Percentiles rank a stretch among this genome's conserved stretches.
phyloP scores from a whole-genome alignment of 2,329 filamentous ascomycete species.

The Didymella segeticola region DNA sequence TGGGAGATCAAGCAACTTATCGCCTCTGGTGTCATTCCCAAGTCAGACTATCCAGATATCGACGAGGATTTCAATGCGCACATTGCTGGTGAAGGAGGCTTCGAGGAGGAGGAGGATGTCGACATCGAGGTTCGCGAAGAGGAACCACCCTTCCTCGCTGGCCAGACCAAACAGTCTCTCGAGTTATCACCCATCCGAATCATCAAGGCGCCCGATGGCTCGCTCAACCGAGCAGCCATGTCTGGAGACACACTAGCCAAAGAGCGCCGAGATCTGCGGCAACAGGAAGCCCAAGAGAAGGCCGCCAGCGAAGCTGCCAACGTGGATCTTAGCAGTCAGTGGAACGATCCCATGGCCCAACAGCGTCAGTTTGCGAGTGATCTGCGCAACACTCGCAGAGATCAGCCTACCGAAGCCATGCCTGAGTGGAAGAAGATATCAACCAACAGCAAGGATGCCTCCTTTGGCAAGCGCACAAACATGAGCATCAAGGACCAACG shows the following conservation, averaged over 20 bases:
- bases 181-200: constrained; percentile 95
- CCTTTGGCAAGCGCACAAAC: constrained; percentile 83
- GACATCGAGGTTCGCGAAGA: constrained; percentile 97
- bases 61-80: constrained; percentile 93
- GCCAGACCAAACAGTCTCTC: constrained; percentile 94
- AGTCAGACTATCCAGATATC: constrained; percentile 90
- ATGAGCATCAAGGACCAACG: constrained; percentile 96
- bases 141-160: constrained; percentile 92
- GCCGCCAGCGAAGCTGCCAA: constrained; percentile 75
- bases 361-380: constrained; percentile 90
- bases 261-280: constrained; percentile 85
- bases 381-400: constrained; percentile 69
- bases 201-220: constrained; percentile 97
- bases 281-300: constrained; percentile 84
- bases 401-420: constrained; percentile 69
- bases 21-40: constrained; percentile 90
- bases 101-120: constrained; percentile 94
- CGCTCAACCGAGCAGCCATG: constrained; percentile 95
- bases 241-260: constrained; percentile 86
- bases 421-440: constrained; percentile 94
- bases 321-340: constrained; percentile 86
- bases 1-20: constrained; percentile 99
- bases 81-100: constrained; percentile 80
- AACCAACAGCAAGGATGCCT: constrained; percentile 78
- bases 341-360: constrained; percentile 97